These are phyloP conservation scores for Euphorbia pulcherrima DNA, from an alignment of 345 rosid species.

Conservation along the genomic window DNA sequence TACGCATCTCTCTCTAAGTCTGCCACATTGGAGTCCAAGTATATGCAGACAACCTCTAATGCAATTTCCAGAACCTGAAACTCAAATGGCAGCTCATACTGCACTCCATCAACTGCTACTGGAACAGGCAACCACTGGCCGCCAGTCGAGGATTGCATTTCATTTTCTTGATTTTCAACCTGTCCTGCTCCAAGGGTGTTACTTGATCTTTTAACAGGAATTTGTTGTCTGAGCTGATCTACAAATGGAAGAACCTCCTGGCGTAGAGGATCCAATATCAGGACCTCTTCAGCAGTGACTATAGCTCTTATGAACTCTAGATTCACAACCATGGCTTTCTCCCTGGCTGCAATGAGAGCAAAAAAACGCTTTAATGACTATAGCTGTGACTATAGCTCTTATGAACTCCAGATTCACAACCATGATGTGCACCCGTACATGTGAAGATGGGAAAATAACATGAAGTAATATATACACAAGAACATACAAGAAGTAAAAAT, in stretches of 20 bases:
- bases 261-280: slow-evolving; percentile 67
- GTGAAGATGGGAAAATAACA: not conserved
- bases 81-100: slow-evolving; percentile 86
- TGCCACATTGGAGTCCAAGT: slow-evolving; percentile 58
- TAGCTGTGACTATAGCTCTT: too few relatives aligned
- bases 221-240: slow-evolving; percentile 70
- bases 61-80: slow-evolving; percentile 96
- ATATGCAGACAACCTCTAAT: slow-evolving; percentile 69
- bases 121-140: slow-evolving; percentile 52
- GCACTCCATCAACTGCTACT: slow-evolving; percentile 70
- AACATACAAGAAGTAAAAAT: not conserved
- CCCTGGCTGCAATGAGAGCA: slow-evolving; percentile 53
- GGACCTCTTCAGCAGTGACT: slow-evolving; percentile 78
- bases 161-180: slow-evolving; percentile 34
- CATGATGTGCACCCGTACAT: not conserved
- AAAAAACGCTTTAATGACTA: too few relatives aligned
- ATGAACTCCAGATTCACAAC: not conserved
- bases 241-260: slow-evolving; percentile 75
- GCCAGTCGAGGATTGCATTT: slow-evolving; percentile 39
- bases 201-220: slow-evolving; percentile 43
- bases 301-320: slow-evolving; percentile 76
- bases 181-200: slow-evolving; percentile 34
- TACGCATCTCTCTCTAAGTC: slow-evolving; percentile 79
- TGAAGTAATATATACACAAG: not conserved
- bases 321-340: slow-evolving; percentile 86